These are phyloP conservation scores for Helotiales sp. DNA, from an alignment of 2,329 filamentous ascomycete species.

Conservation along the genomic window DNA sequence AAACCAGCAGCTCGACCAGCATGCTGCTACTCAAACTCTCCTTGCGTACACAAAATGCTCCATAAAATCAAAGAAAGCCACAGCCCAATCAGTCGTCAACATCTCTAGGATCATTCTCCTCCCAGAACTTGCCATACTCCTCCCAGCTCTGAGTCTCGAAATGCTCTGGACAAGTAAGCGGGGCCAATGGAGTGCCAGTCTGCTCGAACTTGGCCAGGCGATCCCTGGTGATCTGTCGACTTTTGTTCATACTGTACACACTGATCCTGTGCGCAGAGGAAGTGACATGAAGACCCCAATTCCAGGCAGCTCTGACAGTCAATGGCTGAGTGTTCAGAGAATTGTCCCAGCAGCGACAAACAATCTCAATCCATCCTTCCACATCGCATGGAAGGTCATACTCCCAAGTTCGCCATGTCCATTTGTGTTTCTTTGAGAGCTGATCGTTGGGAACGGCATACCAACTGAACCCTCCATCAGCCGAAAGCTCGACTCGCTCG, in stretches of 20 bases:
- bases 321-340: conserved; percentile 64
- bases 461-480: conserved; percentile 68
- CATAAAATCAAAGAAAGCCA: no score
- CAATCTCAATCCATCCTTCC: conserved; percentile 65
- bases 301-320: conserved; percentile 59
- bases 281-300: conserved; percentile 71
- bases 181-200: conserved; percentile 52
- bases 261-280: conserved; percentile 64
- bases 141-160: conserved; percentile 18
- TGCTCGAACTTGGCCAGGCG: conserved; percentile 58
- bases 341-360: conserved; percentile 66
- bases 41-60: no score
- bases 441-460: conserved; percentile 66
- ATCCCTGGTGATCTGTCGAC: conserved; percentile 51
- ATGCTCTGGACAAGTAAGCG: conserved; percentile 51
- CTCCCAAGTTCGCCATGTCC: conserved; percentile 69
- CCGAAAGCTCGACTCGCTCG: conserved; percentile 68
- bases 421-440: conserved; percentile 64
- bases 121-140: conserved; percentile 16
- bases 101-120: conserved; percentile 22
- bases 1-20: no score
- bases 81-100: conserved; percentile 24
- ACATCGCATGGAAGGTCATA: conserved; percentile 65
- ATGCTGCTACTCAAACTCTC: no score
- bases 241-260: conserved; percentile 66